Evolutionary conservation across 2,329 filamentous ascomycete genomes (phyloP), one percentile per base, ranked within the genome.

Genomic region (Botryosphaeria dothidea): DNA sequence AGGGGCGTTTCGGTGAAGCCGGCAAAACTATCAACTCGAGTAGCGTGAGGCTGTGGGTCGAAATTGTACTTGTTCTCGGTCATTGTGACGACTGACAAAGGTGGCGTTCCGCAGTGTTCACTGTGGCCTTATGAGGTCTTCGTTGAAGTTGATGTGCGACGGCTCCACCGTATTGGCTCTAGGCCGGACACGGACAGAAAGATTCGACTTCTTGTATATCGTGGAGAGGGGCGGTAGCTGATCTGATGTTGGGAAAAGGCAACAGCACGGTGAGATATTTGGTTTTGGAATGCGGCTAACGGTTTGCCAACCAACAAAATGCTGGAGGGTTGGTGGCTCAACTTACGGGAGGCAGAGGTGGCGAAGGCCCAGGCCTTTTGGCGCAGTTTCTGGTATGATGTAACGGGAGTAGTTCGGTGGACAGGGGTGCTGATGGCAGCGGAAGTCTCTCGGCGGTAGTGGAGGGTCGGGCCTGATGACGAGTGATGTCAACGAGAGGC

Each of bases 1-100:
- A 45, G 11, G 4, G 21, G 25, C 9, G 29, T n/a, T 15, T 38
- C 17, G 34, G 36, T n/a, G 38, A 54, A 63, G 48, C 48, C 48
- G 3, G 48, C 36, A 21, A 63, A 19, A 8, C 61, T 63, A 27
- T 63, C 61, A 8, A 52, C 46, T 45, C 61, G 61, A 19, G 17
- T n/a, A 23, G 23, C n/a, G 3, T 52, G 46, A 27, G 34, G n/a
- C 4, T 54, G 49, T n/a, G 36, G 13, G 19, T 13, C 31, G 8
- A 49, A 62, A 5, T 25, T 23, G 19, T 38, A 62, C 15, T 27
- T 23, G 58, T 3, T 41, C 2, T 27, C 58, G 31, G 45, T 23
- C 58, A 62, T 62, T 34, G n/a, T 34, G 41, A 19, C 21, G 31
- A 15, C 17, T 41, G 38, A n/a, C 11, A 4, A 21, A 29, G 21